Conservation (phyloP, 306 rosid species). For the Luffa aegyptiaca region DNA sequence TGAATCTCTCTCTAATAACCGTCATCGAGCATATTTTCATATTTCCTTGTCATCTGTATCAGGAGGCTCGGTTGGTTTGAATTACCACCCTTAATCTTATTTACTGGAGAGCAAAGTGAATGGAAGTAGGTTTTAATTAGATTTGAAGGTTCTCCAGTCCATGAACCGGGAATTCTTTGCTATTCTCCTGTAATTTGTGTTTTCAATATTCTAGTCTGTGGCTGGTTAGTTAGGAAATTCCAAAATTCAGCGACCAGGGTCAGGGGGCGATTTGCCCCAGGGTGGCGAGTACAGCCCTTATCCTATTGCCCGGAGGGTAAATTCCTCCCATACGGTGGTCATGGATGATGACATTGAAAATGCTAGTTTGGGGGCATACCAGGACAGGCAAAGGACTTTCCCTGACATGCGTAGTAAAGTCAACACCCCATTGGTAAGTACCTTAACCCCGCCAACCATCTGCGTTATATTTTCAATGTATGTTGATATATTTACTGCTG, state of each 20-base stretch:
- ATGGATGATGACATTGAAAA: conserved; percentile 67
- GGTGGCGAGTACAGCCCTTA: conserved; percentile 60
- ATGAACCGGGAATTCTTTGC: neutral
- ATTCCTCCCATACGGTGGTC: conserved; percentile 46
- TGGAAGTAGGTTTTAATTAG: neutral
- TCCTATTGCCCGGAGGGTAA: conserved; percentile 61
- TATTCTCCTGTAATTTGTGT: neutral
- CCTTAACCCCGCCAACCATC: neutral
- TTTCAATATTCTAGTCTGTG: conserved; percentile 2
- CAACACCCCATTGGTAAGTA: conserved; percentile 67
- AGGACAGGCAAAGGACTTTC: conserved; percentile 67
- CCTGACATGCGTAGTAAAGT: conserved; percentile 89
- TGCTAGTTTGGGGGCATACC: conserved; percentile 57
- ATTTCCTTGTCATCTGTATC: neutral
- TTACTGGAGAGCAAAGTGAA: neutral
- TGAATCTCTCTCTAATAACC: too few species aligned
- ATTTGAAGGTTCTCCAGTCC: neutral
- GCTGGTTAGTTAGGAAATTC: conserved; percentile 21
- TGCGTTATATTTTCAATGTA: neutral
- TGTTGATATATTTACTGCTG: neutral
- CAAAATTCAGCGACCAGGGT: conserved; percentile 92
- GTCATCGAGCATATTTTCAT: too few species aligned
- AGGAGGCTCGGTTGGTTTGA: neutral
- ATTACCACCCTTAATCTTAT: neutral
- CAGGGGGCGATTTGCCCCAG: conserved; percentile 99